Base-by-base conservation (phyloP, 352 stramenopile genomes). In the Pythium utonaiense region DNA sequence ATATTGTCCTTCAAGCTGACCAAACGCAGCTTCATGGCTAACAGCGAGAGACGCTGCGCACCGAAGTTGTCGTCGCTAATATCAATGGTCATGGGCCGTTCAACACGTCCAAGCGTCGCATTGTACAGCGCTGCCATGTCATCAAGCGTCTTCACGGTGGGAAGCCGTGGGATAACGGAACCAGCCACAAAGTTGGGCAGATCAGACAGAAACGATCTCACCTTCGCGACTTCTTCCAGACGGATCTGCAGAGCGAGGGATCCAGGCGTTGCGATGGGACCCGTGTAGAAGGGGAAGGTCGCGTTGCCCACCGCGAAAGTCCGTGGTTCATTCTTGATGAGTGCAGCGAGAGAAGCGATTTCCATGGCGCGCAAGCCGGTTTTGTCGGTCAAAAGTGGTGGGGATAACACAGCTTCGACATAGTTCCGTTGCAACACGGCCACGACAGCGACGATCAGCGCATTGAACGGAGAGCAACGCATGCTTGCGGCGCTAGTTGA, bases 21-120 rank as follows among this genome's bases (percentile, higher is more conserved):
- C 14, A 52, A 48, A 8, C 57, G 57, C 9, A 65, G 36, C 25
- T 44, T 54, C 34, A 59, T 53, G 7, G 31, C 49, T 17, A 25
- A 16, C 1, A 45, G n/a, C 13, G 58, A 60, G 1, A 65, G 31
- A 5, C 58, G 58, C 24, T 65, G 34, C 10, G 51, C 10, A 9
- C 58, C 58, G 17, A 54, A 65, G 28, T 13, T 48, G 27, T 44
- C 41, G 50, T 65, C 58, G 21, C 50, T 53, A 14, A 54, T 53
- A 21, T 58, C 58, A 1, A 19, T 16, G 36, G 36, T n/a, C 13
- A 53, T 44, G 3, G 58, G 58, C 3, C 19, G 24, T 10, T 49
- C 34, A 7, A 63, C 13, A 3, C 24, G 30, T n/a, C 19, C 16
- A 12, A 8, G 34, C 1, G 30, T 16, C 16, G 41, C 12, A 12